These are phyloP conservation scores for Phylloporus sp. DNA, from an alignment of 768 basidiomycete genomes.

Conservation along the genomic window DNA sequence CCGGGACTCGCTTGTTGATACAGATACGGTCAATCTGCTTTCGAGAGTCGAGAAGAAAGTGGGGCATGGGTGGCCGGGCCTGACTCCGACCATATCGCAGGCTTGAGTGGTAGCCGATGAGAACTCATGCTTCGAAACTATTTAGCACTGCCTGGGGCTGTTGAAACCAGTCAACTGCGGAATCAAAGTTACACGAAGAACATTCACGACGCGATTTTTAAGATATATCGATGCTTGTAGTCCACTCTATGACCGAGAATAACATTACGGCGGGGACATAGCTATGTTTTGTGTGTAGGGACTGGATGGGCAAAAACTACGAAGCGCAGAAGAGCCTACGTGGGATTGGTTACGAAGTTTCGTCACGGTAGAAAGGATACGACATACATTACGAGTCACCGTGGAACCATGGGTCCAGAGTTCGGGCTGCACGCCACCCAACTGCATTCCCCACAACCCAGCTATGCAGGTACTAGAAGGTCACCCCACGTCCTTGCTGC, in stretches of 20 bases:
- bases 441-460: neutral
- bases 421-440: neutral
- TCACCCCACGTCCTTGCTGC: conserved; percentile 76
- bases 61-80: neutral
- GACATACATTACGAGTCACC: conserved; percentile 5
- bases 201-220: conserved; percentile 9
- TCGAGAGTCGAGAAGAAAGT: neutral
- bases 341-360: neutral
- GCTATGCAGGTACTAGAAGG: conserved; percentile 60
- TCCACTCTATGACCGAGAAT: conserved; percentile 14
- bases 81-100: neutral
- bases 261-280: conserved; percentile 18
- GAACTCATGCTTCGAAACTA: conserved; percentile 4
- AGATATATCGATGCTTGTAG: conserved; percentile 14
- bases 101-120: neutral
- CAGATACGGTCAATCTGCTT: neutral
- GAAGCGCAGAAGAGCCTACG: neutral
- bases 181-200: conserved; percentile 10
- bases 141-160: conserved; percentile 12
- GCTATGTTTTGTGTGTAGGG: conserved; percentile 16
- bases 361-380: neutral
- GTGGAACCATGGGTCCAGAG: neutral
- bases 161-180: conserved; percentile 6
- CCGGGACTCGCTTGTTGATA: neutral
- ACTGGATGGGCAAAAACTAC: conserved; percentile 4